Base-by-base conservation (phyloP, 805 yeast species). In the Nakazawaea wyomingensis region DNA sequence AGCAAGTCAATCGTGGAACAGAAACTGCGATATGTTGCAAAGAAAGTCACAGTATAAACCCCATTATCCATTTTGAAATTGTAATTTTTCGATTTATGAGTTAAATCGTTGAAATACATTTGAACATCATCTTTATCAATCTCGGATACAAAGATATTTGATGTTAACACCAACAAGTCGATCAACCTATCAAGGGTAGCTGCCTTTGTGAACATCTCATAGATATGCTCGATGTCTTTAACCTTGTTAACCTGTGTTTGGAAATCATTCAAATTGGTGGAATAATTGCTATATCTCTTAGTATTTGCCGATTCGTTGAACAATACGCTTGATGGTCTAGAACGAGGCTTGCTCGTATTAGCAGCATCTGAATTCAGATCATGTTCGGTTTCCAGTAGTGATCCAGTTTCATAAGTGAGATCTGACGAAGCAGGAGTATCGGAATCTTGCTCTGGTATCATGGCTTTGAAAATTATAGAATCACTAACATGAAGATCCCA, bases 81-180 rank as follows among this genome's bases (percentile, higher is more conserved):
- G 43, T 27, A 36, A 41, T n/a, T 20, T 19, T 54, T 45, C 20
- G 45, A 45, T 28, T 52, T 57, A 17, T 62, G 54, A 26, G 16
- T 41, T 6, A 39, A 27, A 36, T 61, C 56, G 22, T 59, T 56
- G 37, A 65, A 61, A 48, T 64, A 72, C 1, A 55, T 52, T 30
- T 68, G 69, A 37, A 74, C 54, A 50, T 76, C 80, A 8, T 57
- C 58, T 18, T 65, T 61, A 27, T 63, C 62, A 8, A 77, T 69
- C 30, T 56, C 57, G 4, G 64, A 53, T 2, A 68, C 66, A 55
- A 78, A 88, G 43, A 75, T 78, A 51, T 74, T 75, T 31, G 75
- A 82, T 17, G 85, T 91, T 57, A 76, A 69, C 4, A 91, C 88
- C 40, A 91, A 62, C 18, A 90, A 71, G 60, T 91, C 97, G 43